A percentile compares a stretch with the other conserved stretches of the same genome.
Evolutionary conservation across 2,329 filamentous ascomycete species (phyloP).

Genomic region (Fusarium oxysporum): DNA sequence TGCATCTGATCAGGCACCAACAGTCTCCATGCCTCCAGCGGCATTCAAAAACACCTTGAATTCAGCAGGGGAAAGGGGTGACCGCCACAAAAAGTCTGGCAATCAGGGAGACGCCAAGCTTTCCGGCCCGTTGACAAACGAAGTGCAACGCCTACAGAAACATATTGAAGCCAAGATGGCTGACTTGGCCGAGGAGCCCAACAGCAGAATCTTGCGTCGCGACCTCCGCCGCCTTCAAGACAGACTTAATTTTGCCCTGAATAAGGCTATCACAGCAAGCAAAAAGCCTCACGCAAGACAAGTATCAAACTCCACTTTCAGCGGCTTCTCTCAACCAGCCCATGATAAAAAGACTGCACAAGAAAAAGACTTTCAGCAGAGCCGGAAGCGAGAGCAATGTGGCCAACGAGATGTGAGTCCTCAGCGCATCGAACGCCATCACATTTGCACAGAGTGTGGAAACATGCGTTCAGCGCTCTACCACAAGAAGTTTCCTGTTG

Average conservation of each 20-base stretch:
- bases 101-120: background rate
- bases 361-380: background rate
- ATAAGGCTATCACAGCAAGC: slow-evolving; percentile 39
- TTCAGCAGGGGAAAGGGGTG: background rate
- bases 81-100: background rate
- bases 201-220: slow-evolving; percentile 36
- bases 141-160: slow-evolving; percentile 45
- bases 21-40: background rate
- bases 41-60: background rate
- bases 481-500: slow-evolving; percentile 50
- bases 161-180: slow-evolving; percentile 44
- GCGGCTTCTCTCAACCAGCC: slow-evolving; percentile 5
- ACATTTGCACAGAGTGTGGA: slow-evolving; percentile 54
- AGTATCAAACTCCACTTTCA: background rate
- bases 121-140: slow-evolving; percentile 27
- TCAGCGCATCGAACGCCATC: slow-evolving; percentile 39
- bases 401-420: slow-evolving; percentile 36
- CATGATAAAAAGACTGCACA: background rate
- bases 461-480: slow-evolving; percentile 50
- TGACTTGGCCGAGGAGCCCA: slow-evolving; percentile 41
- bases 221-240: slow-evolving; percentile 46
- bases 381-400: background rate
- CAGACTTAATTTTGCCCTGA: slow-evolving; percentile 46
- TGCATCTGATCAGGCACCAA: background rate
- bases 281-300: background rate